Percentiles rank a stretch among this genome's conserved stretches.
Evolutionary conservation across 768 basidiomycete genomes (phyloP).

Genomic region (Phanerochaete sordida): DNA sequence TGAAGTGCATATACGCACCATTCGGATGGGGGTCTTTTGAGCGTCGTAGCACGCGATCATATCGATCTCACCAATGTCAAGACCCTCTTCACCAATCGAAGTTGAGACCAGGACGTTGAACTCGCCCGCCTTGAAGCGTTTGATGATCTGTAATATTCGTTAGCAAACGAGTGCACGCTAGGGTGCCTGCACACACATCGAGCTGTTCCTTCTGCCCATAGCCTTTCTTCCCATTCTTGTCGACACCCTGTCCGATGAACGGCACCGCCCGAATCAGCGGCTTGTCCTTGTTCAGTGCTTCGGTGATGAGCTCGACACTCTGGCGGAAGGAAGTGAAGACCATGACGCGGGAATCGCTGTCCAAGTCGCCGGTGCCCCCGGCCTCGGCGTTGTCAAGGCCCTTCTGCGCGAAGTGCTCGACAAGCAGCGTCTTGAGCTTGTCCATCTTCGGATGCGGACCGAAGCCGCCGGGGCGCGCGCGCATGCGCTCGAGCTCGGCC

Average conservation of each 20-base stretch:
- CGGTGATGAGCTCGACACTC: slow-evolving; percentile 89
- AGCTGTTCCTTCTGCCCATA: slow-evolving; percentile 90
- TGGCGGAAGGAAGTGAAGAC: slow-evolving; percentile 91
- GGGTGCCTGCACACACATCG: slow-evolving; percentile 44
- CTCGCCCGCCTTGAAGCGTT: slow-evolving; percentile 80
- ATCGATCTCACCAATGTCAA: slow-evolving; percentile 98
- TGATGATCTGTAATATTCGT: slow-evolving; percentile 60
- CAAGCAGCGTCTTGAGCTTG: slow-evolving; percentile 63
- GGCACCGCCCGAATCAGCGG: slow-evolving; percentile 78
- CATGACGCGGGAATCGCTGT: slow-evolving; percentile 71
- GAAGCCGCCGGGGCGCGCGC: slow-evolving; percentile 46
- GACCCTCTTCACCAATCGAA: slow-evolving; percentile 95
- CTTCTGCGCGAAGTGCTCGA: slow-evolving; percentile 73
- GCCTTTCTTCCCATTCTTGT: slow-evolving; percentile 84
- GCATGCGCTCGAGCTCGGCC: slow-evolving; percentile 60
- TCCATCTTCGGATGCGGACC: slow-evolving; percentile 91
- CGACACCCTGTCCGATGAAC: slow-evolving; percentile 89
- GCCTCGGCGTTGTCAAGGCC: slow-evolving; percentile 38
- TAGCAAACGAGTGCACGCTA: background rate
- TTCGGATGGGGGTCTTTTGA: slow-evolving; percentile 93
- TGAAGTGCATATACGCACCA: slow-evolving; percentile 51
- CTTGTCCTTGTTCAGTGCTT: slow-evolving; percentile 66
- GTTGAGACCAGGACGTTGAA: slow-evolving; percentile 95
- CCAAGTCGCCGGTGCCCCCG: slow-evolving; percentile 13
- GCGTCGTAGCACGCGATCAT: slow-evolving; percentile 95